phyloP scores from a whole-genome alignment of 2,329 filamentous ascomycete species.

The Dothistroma pini region DNA sequence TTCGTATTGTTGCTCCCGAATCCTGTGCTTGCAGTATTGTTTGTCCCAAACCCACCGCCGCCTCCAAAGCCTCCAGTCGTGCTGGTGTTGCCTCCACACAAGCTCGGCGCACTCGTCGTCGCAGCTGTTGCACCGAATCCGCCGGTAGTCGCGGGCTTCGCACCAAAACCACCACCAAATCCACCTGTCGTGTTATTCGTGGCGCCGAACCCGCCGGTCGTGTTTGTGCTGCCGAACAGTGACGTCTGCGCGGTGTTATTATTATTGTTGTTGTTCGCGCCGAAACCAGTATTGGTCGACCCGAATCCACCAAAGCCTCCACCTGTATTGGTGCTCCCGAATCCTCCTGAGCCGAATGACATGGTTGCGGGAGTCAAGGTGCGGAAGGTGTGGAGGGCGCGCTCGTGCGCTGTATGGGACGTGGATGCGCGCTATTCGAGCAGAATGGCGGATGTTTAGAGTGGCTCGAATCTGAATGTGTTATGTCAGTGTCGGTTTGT shows the following conservation, averaged over 20 bases:
- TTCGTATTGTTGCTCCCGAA: slow-evolving; percentile 33
- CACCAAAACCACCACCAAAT: slow-evolving; percentile 23
- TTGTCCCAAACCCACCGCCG: slow-evolving; percentile 22
- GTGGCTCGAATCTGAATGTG: not conserved
- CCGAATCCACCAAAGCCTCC: slow-evolving; percentile 25
- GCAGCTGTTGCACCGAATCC: slow-evolving; percentile 22
- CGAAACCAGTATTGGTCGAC: slow-evolving; percentile 19
- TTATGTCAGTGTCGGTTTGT: not conserved
- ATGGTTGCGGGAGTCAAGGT: slow-evolving; percentile 9
- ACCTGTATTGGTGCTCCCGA: slow-evolving; percentile 20
- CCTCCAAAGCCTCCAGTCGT: slow-evolving; percentile 25
- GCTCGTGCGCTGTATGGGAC: not conserved
- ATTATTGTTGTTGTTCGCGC: slow-evolving; percentile 23
- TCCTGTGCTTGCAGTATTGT: slow-evolving; percentile 18
- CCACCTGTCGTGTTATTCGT: slow-evolving; percentile 18
- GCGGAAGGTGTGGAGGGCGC: not conserved
- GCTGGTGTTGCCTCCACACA: slow-evolving; percentile 29
- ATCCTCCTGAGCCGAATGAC: slow-evolving; percentile 20
- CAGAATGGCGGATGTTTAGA: not conserved
- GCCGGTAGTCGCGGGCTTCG: slow-evolving; percentile 22
- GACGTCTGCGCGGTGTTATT: slow-evolving; percentile 21
- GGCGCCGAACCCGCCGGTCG: slow-evolving; percentile 14
- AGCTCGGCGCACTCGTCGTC: slow-evolving; percentile 31
- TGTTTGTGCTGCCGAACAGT: slow-evolving; percentile 22
- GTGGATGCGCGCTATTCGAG: slow-evolving; percentile 1